Evolutionary conservation across 306 rosid genomes (phyloP).

Genomic region (Vachellia pachyceras): DNA sequence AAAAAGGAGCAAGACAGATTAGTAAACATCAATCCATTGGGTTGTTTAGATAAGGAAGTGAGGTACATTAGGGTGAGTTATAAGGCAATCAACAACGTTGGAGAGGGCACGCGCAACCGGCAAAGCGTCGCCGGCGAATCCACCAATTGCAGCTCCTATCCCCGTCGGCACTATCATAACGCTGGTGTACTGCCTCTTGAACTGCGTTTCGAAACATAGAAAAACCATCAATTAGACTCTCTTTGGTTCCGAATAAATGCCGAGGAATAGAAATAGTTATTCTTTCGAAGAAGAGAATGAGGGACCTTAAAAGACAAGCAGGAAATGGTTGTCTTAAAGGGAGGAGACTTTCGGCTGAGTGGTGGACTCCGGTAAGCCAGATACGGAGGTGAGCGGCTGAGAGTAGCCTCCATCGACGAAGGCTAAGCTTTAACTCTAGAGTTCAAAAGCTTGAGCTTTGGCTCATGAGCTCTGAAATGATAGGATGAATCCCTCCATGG

Average conservation of each 20-base stretch:
- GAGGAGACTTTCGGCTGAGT: conserved; percentile 27
- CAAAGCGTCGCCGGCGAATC: conserved; percentile 86
- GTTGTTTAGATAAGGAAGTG: conserved; percentile 18
- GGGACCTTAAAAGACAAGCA: background rate
- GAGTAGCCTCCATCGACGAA: conserved; percentile 33
- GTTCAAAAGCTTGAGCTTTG: background rate
- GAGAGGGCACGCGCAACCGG: conserved; percentile 88
- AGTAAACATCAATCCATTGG: background rate
- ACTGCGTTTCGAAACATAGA: too few relatives aligned
- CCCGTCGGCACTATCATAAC: conserved; percentile 47
- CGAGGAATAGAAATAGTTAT: background rate
- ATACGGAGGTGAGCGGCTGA: conserved; percentile 42
- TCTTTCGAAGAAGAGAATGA: background rate
- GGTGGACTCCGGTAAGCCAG: conserved; percentile 15
- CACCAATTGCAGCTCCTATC: conserved; percentile 85
- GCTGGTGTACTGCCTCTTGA: too few relatives aligned
- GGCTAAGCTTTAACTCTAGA: background rate
- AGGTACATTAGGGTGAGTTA: conserved; percentile 80
- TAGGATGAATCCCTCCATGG: background rate
- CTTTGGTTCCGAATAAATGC: background rate
- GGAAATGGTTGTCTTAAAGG: conserved; percentile 8
- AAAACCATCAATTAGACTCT: background rate
- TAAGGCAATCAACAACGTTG: conserved; percentile 82
- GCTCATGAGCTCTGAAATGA: background rate
- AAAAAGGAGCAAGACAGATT: background rate